Percentiles rank a stretch among this genome's conserved stretches.
Evolutionary conservation across 1,284 basidiomycete genomes (phyloP).

Genomic region (Trichosporon faecale): DNA sequence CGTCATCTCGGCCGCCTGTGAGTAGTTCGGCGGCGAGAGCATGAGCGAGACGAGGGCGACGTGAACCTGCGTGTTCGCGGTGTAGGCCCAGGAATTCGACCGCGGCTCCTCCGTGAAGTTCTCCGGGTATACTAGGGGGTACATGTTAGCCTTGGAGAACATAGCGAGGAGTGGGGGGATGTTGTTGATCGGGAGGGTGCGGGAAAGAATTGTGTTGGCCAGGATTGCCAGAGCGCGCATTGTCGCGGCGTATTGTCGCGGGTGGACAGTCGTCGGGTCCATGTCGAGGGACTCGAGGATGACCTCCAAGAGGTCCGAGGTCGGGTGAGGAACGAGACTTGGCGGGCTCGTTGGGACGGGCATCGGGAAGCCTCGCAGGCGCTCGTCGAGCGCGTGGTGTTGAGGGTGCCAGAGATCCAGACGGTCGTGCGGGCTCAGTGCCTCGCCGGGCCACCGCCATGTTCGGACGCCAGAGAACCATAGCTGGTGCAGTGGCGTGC

Average conservation of each 20-base stretch:
- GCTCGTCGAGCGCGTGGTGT: conserved; percentile 40
- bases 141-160: conserved; percentile 33
- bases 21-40: conserved; percentile 45
- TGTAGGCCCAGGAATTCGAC: conserved; percentile 39
- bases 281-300: conserved; percentile 38
- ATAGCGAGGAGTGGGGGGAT: conserved; percentile 37
- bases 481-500: conserved; percentile 27
- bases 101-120: conserved; percentile 24
- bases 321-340: conserved; percentile 43
- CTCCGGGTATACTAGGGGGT: conserved; percentile 47
- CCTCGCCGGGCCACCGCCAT: conserved; percentile 50
- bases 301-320: conserved; percentile 27
- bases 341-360: conserved; percentile 49
- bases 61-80: conserved; percentile 49
- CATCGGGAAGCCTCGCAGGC: conserved; percentile 46
- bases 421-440: conserved; percentile 46
- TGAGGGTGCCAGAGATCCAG: conserved; percentile 51
- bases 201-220: conserved; percentile 48
- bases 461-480: conserved; percentile 50
- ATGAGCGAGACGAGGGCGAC: conserved; percentile 48
- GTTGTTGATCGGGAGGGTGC: conserved; percentile 47
- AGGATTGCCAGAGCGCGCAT: conserved; percentile 49
- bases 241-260: conserved; percentile 35
- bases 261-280: conserved; percentile 27
- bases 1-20: conserved; percentile 20